Conservation (phyloP, 129 eudicot species). For the Apium graveolens region DNA sequence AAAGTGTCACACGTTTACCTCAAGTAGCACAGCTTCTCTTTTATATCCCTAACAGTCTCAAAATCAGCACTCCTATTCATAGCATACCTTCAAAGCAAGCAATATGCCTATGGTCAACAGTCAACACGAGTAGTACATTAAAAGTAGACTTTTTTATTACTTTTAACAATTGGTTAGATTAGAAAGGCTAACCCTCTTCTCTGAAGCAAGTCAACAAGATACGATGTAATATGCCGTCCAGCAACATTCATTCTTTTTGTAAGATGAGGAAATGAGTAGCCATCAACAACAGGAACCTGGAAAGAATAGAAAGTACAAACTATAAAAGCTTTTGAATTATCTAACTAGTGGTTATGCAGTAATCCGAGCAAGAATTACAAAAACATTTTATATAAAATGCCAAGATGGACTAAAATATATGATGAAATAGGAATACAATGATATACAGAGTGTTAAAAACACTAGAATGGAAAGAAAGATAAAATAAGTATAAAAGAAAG, state of each 20-base stretch:
- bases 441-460: neutral
- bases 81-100: slow-evolving; percentile 62
- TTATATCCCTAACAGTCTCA: slow-evolving; percentile 95
- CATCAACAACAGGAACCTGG: slow-evolving; percentile 99
- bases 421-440: neutral
- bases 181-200: slow-evolving; percentile 76
- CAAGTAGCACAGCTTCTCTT: slow-evolving; percentile 95
- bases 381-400: neutral
- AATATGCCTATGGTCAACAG: slow-evolving; percentile 12
- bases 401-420: neutral
- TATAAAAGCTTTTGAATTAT: neutral
- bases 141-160: neutral
- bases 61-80: slow-evolving; percentile 91
- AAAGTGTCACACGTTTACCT: slow-evolving; percentile 39
- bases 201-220: slow-evolving; percentile 88
- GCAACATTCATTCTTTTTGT: slow-evolving; percentile 98
- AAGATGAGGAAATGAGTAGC: slow-evolving; percentile 98
- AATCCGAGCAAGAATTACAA: neutral
- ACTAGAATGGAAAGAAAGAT: neutral
- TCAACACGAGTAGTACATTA: slow-evolving; percentile 9
- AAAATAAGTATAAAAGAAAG: neutral
- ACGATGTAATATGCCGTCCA: slow-evolving; percentile 94
- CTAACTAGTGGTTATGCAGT: neutral
- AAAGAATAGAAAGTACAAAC: slow-evolving; percentile 2
- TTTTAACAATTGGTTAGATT: slow-evolving; percentile 8